Base-by-base conservation (phyloP, 371 early-diverging fungal species). In the Basidiobolus meristosporus region DNA sequence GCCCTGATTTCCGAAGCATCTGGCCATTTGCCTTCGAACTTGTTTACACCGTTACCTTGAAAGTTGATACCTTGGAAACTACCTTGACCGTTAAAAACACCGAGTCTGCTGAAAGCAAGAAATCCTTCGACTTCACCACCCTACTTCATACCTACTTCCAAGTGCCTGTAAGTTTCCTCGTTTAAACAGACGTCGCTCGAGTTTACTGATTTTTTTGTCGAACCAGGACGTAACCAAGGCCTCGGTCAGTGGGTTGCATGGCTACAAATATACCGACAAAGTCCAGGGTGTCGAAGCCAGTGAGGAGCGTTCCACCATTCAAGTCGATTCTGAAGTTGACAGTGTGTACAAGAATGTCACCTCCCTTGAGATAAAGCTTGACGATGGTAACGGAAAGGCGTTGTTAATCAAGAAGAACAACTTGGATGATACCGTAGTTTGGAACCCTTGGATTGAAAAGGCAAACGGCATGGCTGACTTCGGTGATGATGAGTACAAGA, bases 371-470 rank as follows among this genome's bases (percentile, higher is more conserved):
- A 47, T 80, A 7, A 45, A 49, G 3, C 51, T 77, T 19, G 48
- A 61, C 14, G 57, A 62, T 23, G 71, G 63, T 1, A 51, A 53
- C 31, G 60, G 59, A 19, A 44, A 50, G n/a, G 33, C 51, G 0
- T 43, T 66, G 18, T 40, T 44, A 9, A 46, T 86, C 39, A 57
- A 63, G 41, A 73, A 76, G 39, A 53, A 44, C 18, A 63, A 67
- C 40, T 62, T 82, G 39, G 68, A 66, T 31, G 84, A 87, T 53
- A 66, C 74, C 44, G 79, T 92, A 36, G 80, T 96, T 23, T 96
- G 97, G 97, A 96, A 96, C 49, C 91, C 91, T 7, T 92, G 93
- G 93, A 60, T 61, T 12, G 89, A 85, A 20, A 88, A 87, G 60
- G 74, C 93, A 7, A 63, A 68, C 35, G 74, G 59, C 17, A 84